Evolutionary conservation across 225 moss, liverwort and hornwort species (phyloP).

Genomic region (Climacium dendroides): DNA sequence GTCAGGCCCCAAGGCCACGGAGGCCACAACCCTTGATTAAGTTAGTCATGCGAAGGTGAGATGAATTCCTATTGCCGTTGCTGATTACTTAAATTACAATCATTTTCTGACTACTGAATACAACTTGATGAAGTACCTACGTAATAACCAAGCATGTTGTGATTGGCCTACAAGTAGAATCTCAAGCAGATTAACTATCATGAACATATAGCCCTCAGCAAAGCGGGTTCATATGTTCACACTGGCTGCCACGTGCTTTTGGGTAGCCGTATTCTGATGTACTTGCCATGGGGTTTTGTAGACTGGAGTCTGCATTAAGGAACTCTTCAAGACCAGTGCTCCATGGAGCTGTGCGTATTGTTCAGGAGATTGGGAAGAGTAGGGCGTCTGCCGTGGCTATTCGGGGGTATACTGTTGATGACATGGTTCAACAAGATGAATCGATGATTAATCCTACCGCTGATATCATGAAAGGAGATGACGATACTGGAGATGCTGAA

Average conservation of each 20-base stretch:
- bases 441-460: slow-evolving; percentile 49
- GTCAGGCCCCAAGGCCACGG: slow-evolving; percentile 76
- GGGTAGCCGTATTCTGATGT: not conserved
- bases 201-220: not conserved
- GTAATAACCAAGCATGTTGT: not conserved
- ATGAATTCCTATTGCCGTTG: not conserved
- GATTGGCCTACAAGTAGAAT: not conserved
- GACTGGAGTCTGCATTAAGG: slow-evolving; percentile 85
- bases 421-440: slow-evolving; percentile 65
- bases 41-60: slow-evolving; percentile 96
- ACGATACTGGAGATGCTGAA: slow-evolving; percentile 31
- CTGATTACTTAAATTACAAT: not conserved
- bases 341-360: slow-evolving; percentile 88
- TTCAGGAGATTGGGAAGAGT: slow-evolving; percentile 97
- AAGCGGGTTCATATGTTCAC: not conserved
- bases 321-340: slow-evolving; percentile 84
- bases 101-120: not conserved
- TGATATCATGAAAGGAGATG: slow-evolving; percentile 44
- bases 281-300: slow-evolving; percentile 4
- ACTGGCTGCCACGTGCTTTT: not conserved
- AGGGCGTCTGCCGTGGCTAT: slow-evolving; percentile 87
- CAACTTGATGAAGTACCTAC: not conserved
- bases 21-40: slow-evolving; percentile 89
- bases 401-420: slow-evolving; percentile 77
- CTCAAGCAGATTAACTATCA: not conserved